Evolutionary conservation across 2,329 filamentous ascomycete species (phyloP).

Genomic region (Helminthosporium solani): DNA sequence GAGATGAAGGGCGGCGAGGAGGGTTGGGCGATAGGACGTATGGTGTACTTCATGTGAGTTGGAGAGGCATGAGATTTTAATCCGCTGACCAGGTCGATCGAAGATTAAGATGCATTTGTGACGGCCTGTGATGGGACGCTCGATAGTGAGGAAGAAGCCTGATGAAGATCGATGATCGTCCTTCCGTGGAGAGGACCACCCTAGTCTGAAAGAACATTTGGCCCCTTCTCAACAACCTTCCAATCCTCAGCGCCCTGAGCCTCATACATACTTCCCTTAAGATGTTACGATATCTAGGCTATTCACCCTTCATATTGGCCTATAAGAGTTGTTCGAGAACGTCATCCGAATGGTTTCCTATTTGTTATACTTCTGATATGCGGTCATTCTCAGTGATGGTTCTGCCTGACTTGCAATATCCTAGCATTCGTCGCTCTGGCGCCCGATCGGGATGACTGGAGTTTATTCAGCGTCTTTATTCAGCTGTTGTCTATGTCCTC

Average conservation of each 20-base stretch:
- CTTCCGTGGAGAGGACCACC: neutral
- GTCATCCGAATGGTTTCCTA: neutral
- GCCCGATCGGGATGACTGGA: too few relatives aligned
- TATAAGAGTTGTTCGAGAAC: neutral
- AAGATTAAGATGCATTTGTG: too few relatives aligned
- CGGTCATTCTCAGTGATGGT: neutral
- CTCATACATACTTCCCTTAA: neutral
- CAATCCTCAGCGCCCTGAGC: neutral
- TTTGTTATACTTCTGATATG: neutral
- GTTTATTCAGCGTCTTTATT: too few relatives aligned
- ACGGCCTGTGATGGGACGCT: too few relatives aligned
- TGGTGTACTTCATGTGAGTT: too few relatives aligned
- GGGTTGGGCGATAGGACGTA: too few relatives aligned
- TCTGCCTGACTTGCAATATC: too few relatives aligned
- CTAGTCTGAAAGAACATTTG: neutral
- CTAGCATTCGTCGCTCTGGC: too few relatives aligned
- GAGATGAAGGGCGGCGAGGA: neutral
- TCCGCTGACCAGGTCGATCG: too few relatives aligned
- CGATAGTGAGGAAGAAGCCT: neutral
- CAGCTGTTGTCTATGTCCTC: neutral
- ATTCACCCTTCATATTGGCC: neutral
- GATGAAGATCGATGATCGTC: neutral
- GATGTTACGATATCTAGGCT: too few relatives aligned
- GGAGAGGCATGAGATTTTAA: too few relatives aligned
- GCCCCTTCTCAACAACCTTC: neutral